A percentile compares a stretch with the other conserved stretches of the same genome.
Conservation (phyloP, 352 stramenopile species). For the Globisporangium abappressorium region DNA sequence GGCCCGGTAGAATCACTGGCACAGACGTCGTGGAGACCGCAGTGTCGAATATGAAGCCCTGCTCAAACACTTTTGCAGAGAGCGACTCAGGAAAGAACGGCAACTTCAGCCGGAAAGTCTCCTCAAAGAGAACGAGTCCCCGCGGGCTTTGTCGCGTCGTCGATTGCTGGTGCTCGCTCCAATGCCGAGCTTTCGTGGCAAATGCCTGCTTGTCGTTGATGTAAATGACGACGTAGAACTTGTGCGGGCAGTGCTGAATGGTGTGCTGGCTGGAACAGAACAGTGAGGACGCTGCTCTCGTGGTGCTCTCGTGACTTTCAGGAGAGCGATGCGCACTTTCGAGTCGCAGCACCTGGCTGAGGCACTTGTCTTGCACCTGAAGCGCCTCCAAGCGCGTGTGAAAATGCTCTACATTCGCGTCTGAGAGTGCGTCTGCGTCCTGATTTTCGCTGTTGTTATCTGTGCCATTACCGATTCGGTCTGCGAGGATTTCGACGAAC, state of each 20-base stretch:
- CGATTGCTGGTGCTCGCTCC: background rate
- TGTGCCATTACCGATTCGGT: background rate
- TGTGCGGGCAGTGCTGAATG: background rate
- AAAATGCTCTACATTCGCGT: constrained; percentile 16
- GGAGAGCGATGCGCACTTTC: background rate
- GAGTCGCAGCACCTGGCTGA: constrained; percentile 26
- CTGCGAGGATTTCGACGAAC: constrained; percentile 35
- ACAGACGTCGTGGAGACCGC: constrained; percentile 50
- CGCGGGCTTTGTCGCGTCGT: background rate
- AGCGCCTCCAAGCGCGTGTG: constrained; percentile 29
- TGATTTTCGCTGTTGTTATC: background rate
- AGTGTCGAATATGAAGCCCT: constrained; percentile 29
- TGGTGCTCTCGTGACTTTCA: background rate
- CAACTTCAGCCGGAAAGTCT: constrained; percentile 44
- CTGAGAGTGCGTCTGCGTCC: background rate
- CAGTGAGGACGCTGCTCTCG: background rate
- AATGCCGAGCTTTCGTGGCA: constrained; percentile 24
- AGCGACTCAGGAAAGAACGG: constrained; percentile 50
- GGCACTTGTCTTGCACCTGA: constrained; percentile 31
- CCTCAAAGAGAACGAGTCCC: constrained; percentile 43
- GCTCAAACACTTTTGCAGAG: constrained; percentile 47
- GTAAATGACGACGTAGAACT: constrained; percentile 36
- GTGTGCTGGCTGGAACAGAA: background rate
- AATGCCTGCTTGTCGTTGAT: constrained; percentile 45
- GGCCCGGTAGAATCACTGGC: constrained; percentile 48